Evolutionary conservation across 805 yeast genomes (phyloP).

Genomic region (Kodamaea kakaduensis): DNA sequence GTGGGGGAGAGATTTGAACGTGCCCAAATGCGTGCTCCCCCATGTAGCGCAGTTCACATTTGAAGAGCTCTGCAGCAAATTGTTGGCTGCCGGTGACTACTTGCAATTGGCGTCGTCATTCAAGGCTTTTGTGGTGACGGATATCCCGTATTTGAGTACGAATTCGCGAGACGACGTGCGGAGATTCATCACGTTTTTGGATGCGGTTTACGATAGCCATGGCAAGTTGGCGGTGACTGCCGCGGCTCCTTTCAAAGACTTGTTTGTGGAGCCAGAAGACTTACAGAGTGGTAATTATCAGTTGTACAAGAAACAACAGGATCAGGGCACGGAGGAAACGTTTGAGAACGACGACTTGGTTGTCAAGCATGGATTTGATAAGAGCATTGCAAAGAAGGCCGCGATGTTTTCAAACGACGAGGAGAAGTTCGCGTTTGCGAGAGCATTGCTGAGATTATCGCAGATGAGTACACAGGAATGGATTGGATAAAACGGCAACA

Average conservation of each 20-base stretch:
- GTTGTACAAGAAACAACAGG: conserved; percentile 38
- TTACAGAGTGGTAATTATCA: conserved; percentile 45
- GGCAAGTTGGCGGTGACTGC: conserved; percentile 86
- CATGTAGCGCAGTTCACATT: conserved; percentile 88
- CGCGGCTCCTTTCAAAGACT: conserved; percentile 76
- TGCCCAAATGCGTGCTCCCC: conserved; percentile 75
- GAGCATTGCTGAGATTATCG: conserved; percentile 84
- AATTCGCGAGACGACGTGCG: conserved; percentile 80
- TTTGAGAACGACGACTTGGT: conserved; percentile 60
- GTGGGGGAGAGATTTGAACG: conserved; percentile 83
- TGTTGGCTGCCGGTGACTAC: conserved; percentile 93
- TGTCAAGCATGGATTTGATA: conserved; percentile 72
- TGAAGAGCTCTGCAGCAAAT: conserved; percentile 78
- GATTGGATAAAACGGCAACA: conserved; percentile 59
- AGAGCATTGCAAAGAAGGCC: conserved; percentile 65
- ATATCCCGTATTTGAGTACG: conserved; percentile 80
- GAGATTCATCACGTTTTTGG: conserved; percentile 89
- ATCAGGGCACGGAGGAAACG: conserved; percentile 31
- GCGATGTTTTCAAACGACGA: conserved; percentile 86
- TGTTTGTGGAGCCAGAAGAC: conserved; percentile 81
- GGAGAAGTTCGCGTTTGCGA: conserved; percentile 93
- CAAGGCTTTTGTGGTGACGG: conserved; percentile 81
- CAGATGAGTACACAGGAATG: conserved; percentile 95
- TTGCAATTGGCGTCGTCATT: conserved; percentile 73
- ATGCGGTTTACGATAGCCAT: conserved; percentile 91